Evolutionary conservation across 2,329 filamentous ascomycete genomes (phyloP), one percentile per base, ranked within the genome.

Genomic region (Stylonectria norvegica): DNA sequence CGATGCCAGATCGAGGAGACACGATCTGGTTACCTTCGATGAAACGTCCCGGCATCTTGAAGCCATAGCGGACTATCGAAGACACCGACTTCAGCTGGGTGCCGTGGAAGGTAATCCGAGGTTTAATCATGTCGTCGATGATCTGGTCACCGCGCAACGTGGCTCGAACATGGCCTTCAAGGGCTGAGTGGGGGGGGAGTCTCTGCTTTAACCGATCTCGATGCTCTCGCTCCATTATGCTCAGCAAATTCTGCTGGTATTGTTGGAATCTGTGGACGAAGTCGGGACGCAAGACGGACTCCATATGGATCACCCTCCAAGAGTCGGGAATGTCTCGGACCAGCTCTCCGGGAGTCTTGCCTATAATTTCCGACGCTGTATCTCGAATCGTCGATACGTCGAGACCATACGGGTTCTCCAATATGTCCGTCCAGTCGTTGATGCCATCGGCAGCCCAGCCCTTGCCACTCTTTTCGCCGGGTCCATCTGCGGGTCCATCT

Each of bases 41-140:
- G 5, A 53, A 36, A 3, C 57, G 62, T 1, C 54, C 49, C 3
- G 67, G 70, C 20, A 61, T 56, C 5, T 70, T 49, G 42, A 73
- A 72, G 3, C 68, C 69, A 42, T 69, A 52, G 9, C 65, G 63
- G 10, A 73, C 62, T 29, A 73, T 73, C 2, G 64, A 68, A 4
- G 64, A 57, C 4, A 72, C 61, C 5, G 52, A 52, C 16, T 58
- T 38, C 11, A 63, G 57, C 4, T 50, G 47, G 1, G 65, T 70
- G 27, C 67, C 65, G 48, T 73, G 67, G 39, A 66, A 72, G 2
- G 66, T 69, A 10, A 68, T 43, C 9, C 52, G 50, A 4, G 66
- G 64, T 20, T 53, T 56, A 9, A 54, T 42, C 16, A 73, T 54
- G 29, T 67, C 54, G 14, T 68, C 57, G 0, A 67, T 53, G 5